Conservation (phyloP, 2,329 filamentous ascomycete genomes). For the Colletotrichum zoysiae region DNA sequence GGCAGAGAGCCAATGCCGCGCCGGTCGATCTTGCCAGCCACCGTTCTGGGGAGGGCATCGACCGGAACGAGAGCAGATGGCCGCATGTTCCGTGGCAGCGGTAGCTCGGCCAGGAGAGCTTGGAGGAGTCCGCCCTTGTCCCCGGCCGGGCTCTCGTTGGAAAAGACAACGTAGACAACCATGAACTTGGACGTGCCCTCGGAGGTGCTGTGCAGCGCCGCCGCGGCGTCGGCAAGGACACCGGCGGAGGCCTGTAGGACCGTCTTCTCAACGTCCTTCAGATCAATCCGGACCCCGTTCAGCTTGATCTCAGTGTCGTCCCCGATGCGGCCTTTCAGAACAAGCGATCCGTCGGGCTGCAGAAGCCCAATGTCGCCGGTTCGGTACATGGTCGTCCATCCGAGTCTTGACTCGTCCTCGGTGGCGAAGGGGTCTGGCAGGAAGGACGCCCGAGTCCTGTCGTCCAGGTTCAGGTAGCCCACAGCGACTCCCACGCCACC, state of each 20-base stretch:
- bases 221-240: constrained; percentile 43
- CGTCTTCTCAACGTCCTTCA: constrained; percentile 54
- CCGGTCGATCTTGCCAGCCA: constrained; percentile 13
- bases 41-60: constrained; percentile 3
- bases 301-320: constrained; percentile 62
- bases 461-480: constrained; percentile 51
- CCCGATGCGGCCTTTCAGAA: constrained; percentile 52
- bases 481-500: constrained; percentile 48
- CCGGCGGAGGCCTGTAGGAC: constrained; percentile 44
- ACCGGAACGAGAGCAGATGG: constrained; percentile 48
- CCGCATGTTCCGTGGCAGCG: constrained; percentile 52
- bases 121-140: constrained; percentile 38
- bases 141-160: neutral
- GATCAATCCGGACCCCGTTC: constrained; percentile 58
- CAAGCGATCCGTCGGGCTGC: neutral
- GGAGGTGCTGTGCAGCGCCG: constrained; percentile 42
- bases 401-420: neutral
- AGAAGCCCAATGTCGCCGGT: constrained; percentile 1
- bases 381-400: constrained; percentile 4
- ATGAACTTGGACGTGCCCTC: constrained; percentile 43
- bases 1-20: constrained; percentile 45
- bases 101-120: constrained; percentile 39
- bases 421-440: neutral
- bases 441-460: constrained; percentile 10
- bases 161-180: constrained; percentile 47